Evolutionary conservation across 768 basidiomycete species (phyloP), one percentile per base, ranked within the genome.

Genomic region (Nidularia pulvinata): DNA sequence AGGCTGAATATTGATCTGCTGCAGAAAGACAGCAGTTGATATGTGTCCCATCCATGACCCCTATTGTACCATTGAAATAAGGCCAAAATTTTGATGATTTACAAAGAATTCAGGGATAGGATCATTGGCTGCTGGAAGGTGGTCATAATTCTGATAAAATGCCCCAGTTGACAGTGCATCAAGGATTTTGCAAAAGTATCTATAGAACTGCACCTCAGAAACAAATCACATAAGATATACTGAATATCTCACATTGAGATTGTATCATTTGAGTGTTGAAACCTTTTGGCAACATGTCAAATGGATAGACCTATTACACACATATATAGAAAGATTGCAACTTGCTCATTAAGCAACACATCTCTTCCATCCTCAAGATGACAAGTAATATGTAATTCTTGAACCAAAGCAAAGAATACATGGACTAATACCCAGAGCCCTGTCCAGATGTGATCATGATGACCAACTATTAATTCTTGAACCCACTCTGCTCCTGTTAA

Each of bases 11-110:
- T 3, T 53, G 45, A 4, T 63, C 59, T 6, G 16, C 36, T n/a
- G 54, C 34, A n/a, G 61, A 51, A 13, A 56, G 53, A 45, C 53
- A 52, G 37, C 57, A 55, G 46, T 49, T 33, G 33, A 66, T 66
- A 55, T 67, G 65, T 11, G 55, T 65, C 2, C 69, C 65, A 60
- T 73, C 65, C 6, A 71, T 61, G 4, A 67, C 65, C n/a, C 69
- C 68, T 37, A 74, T 53, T 7, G 57, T 60, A 45, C 65, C 56
- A 7, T 58, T 53, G 53, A 74, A 69, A 48, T 59, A 73, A 1
- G 68, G 72, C 49, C 51, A 73, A 33, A 65, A 62, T 49, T 70
- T 70, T 0, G 58, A 55, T 52, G 67, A 64, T 6, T 37, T 39
- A 9, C 16, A 33, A 70, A 67, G 10, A 59, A 30, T 6, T 49